These are phyloP conservation scores for Smithsoniella earleae DNA, from an alignment of 163 green algal species.

Conservation along the genomic window DNA sequence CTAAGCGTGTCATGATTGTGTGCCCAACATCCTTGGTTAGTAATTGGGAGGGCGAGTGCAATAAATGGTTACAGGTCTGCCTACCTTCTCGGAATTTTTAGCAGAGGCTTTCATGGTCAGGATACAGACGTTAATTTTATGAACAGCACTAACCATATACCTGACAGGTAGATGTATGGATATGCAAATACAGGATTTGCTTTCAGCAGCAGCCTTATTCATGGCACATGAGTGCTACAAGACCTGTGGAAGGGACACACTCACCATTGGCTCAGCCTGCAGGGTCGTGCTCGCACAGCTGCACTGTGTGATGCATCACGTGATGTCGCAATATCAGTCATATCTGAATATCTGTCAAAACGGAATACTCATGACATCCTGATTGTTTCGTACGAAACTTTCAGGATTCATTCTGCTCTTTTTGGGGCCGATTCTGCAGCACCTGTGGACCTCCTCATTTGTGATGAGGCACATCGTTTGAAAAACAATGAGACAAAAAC, in stretches of 20 bases:
- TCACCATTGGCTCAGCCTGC: conserved; percentile 10
- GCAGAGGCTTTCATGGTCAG: no score
- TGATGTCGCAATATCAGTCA: conserved; percentile 72
- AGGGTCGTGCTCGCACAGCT: conserved; percentile 66
- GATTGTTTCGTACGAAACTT: conserved; percentile 95
- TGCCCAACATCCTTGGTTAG: conserved; percentile 92
- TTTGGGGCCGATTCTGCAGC: conserved; percentile 51
- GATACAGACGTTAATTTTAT: no score
- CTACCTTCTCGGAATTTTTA: no score
- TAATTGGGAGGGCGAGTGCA: conserved; percentile 95
- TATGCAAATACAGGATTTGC: no score
- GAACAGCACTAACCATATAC: no score
- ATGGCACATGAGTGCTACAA: no score
- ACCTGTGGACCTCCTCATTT: conserved; percentile 91
- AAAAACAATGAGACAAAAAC: conserved; percentile 97
- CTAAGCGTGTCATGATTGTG: conserved; percentile 82
- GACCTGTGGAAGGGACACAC: no score
- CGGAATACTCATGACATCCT: conserved; percentile 58
- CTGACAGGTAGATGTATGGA: no score
- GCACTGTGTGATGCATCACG: conserved; percentile 77
- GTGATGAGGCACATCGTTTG: conserved; percentile 95
- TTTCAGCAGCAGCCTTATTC: no score
- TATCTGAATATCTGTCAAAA: conserved; percentile 64
- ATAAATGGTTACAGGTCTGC: conserved; percentile 84
- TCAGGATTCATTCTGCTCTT: conserved; percentile 72